Percentiles rank a stretch among this genome's conserved stretches.
These are phyloP conservation scores for Haematococcus lacustris DNA, from an alignment of 139 green algal species.

Conservation along the genomic window DNA sequence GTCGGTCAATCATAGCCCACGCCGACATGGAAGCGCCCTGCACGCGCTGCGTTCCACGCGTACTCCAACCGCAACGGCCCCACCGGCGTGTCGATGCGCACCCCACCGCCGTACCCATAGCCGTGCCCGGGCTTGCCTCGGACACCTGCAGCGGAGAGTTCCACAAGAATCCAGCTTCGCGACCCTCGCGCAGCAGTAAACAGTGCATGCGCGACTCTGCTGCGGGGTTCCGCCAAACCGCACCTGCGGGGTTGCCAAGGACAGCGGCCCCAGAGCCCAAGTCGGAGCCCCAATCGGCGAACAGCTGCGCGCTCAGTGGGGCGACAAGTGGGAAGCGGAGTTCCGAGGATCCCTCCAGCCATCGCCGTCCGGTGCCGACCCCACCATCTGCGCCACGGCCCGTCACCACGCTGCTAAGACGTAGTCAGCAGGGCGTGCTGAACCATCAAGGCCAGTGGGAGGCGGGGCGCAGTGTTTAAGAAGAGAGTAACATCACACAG, in stretches of 20 bases:
- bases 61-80: slow-evolving; percentile 93
- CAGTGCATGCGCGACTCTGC: neutral
- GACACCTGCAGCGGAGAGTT: slow-evolving; percentile 9
- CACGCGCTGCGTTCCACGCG: slow-evolving; percentile 75
- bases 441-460: neutral
- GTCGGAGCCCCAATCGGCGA: slow-evolving; percentile 88
- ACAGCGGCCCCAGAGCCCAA: slow-evolving; percentile 79
- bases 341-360: slow-evolving; percentile 72
- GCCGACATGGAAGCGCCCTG: slow-evolving; percentile 87
- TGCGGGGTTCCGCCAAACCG: too few species aligned
- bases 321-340: slow-evolving; percentile 66
- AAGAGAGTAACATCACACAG: neutral
- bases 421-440: neutral
- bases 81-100: slow-evolving; percentile 84
- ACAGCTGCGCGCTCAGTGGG: slow-evolving; percentile 68
- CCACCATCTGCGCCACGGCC: slow-evolving; percentile 63
- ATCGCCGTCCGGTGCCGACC: slow-evolving; percentile 81
- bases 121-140: slow-evolving; percentile 51
- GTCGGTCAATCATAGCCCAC: slow-evolving; percentile 65
- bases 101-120: slow-evolving; percentile 76
- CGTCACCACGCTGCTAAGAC: neutral
- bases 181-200: neutral
- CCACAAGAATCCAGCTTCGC: neutral
- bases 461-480: neutral
- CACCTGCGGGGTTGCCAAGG: slow-evolving; percentile 81